Conservation (phyloP, 768 basidiomycete genomes). For the Pulveroboletus sp. region DNA sequence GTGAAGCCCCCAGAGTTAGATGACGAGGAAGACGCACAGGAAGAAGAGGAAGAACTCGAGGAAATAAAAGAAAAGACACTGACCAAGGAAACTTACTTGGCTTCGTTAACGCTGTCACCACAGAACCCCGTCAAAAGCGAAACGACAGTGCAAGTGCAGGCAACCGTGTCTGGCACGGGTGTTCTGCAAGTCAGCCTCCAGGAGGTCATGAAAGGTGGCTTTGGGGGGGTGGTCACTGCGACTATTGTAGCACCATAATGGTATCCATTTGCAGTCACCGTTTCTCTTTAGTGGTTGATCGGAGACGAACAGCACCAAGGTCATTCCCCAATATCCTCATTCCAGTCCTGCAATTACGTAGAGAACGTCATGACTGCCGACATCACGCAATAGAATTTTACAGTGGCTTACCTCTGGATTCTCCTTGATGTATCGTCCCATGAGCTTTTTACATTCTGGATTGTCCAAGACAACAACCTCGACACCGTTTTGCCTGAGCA, state of each 20-base stretch:
- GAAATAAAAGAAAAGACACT: conserved; percentile 62
- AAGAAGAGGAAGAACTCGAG: conserved; percentile 51
- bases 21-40: conserved; percentile 42
- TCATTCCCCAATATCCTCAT: conserved; percentile 56
- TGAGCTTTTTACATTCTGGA: conserved; percentile 47
- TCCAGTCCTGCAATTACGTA: conserved; percentile 43
- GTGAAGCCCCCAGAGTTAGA: conserved; percentile 44
- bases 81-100: conserved; percentile 49
- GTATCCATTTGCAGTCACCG: background rate
- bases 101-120: conserved; percentile 31
- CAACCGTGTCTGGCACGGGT: conserved; percentile 33
- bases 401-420: conserved; percentile 44
- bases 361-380: conserved; percentile 6
- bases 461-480: conserved; percentile 49
- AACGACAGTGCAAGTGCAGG: conserved; percentile 47
- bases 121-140: conserved; percentile 41
- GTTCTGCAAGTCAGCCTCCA: conserved; percentile 34
- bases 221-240: conserved; percentile 32
- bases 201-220: conserved; percentile 33
- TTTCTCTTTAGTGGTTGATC: background rate
- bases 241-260: conserved; percentile 22
- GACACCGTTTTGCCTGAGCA: conserved; percentile 48
- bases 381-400: conserved; percentile 2
- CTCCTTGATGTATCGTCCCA: conserved; percentile 51
- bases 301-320: conserved; percentile 5